A percentile compares a stretch with the other conserved stretches of the same genome.
Evolutionary conservation across 208 protist species (phyloP).

Genomic region (Leishmania guyanensis): DNA sequence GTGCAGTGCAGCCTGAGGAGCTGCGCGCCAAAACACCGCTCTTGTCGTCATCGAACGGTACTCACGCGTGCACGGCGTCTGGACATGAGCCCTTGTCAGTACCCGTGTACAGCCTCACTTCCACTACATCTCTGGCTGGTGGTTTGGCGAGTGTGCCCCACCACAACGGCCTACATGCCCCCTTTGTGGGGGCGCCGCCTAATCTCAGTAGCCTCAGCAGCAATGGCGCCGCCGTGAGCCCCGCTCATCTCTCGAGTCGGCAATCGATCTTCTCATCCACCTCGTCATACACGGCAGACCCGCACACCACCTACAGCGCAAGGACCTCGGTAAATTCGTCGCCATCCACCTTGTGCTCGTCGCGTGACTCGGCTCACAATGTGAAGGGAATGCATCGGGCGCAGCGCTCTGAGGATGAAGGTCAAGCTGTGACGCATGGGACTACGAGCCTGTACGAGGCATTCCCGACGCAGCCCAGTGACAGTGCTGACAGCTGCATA

Average conservation of each 20-base stretch:
- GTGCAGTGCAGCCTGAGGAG: conserved; percentile 11
- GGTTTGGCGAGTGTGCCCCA: background rate
- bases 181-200: conserved; percentile 1
- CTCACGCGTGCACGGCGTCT: background rate
- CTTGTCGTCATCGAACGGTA: background rate
- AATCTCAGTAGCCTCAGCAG: conserved; percentile 1
- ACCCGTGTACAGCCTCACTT: background rate
- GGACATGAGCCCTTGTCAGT: background rate
- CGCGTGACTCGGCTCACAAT: background rate
- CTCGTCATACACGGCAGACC: conserved; percentile 6
- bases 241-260: background rate
- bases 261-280: background rate
- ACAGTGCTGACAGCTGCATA: background rate
- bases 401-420: background rate
- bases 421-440: background rate
- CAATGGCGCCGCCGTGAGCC: background rate
- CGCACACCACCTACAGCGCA: conserved; percentile 19
- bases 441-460: too few species aligned
- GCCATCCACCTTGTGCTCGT: background rate
- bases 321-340: conserved; percentile 12
- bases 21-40: conserved; percentile 2
- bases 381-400: background rate
- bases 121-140: conserved; percentile 3
- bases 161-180: background rate
- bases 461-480: background rate